Percentiles rank a stretch among this genome's conserved stretches.
Evolutionary conservation across 257 asterid genomes (phyloP).

Genomic region (Striga asiatica): DNA sequence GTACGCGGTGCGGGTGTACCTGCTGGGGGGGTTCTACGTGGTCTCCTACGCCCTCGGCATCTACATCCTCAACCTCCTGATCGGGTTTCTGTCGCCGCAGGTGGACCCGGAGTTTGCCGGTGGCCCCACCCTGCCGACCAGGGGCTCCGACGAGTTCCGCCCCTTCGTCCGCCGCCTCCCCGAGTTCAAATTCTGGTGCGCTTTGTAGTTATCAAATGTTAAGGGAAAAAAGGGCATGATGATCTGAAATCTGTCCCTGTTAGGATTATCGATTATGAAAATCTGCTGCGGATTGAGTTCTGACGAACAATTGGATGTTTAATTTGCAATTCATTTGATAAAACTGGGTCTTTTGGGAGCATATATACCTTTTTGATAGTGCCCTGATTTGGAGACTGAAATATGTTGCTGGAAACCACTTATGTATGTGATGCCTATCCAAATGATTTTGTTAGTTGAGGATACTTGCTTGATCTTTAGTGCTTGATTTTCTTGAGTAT

Average conservation of each 20-base stretch:
- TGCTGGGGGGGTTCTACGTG: constrained; percentile 40
- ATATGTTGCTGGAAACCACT: background rate
- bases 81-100: constrained; percentile 43
- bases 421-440: background rate
- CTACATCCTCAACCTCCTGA: constrained; percentile 35
- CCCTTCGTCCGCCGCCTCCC: constrained; percentile 52
- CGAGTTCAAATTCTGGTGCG: constrained; percentile 44
- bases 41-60: constrained; percentile 41
- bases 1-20: constrained; percentile 36
- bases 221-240: constrained; percentile 9
- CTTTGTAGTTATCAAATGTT: background rate
- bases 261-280: no score
- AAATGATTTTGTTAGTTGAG: background rate
- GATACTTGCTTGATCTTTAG: no score
- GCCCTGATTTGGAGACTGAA: background rate
- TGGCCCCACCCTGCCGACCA: constrained; percentile 32
- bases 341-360: background rate
- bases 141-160: constrained; percentile 43
- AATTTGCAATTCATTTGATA: background rate
- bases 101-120: constrained; percentile 37
- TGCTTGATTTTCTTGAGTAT: no score
- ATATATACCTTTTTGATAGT: background rate
- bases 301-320: background rate
- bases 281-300: background rate
- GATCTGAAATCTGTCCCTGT: no score